These are phyloP conservation scores for Starmerella stellata DNA, from an alignment of 805 yeast species.

Conservation along the genomic window DNA sequence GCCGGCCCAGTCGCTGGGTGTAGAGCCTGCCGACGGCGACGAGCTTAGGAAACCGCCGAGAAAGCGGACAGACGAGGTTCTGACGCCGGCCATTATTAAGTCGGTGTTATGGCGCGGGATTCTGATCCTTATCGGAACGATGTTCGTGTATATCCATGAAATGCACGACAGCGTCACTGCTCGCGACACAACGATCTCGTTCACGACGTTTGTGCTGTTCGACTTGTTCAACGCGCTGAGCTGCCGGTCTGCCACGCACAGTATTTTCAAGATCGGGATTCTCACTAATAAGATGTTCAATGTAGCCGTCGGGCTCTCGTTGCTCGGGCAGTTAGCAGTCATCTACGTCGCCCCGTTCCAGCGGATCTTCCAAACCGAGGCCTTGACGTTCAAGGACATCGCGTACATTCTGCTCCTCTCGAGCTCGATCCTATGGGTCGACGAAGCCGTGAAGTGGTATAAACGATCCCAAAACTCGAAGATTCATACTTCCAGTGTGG, in stretches of 20 bases:
- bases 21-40: conserved; percentile 90
- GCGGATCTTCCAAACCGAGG: conserved; percentile 83
- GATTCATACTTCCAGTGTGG: too few species aligned
- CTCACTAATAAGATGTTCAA: conserved; percentile 76
- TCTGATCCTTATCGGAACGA: conserved; percentile 68
- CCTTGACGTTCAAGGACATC: conserved; percentile 55
- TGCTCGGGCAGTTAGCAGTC: conserved; percentile 82
- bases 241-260: conserved; percentile 75
- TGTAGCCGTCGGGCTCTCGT: conserved; percentile 71
- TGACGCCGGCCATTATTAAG: conserved; percentile 49
- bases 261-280: conserved; percentile 66
- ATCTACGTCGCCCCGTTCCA: conserved; percentile 89
- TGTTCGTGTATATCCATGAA: conserved; percentile 68
- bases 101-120: conserved; percentile 61
- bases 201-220: conserved; percentile 85
- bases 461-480: conserved; percentile 4
- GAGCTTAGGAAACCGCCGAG: conserved; percentile 97
- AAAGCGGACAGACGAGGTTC: conserved; percentile 63
- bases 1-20: conserved; percentile 94
- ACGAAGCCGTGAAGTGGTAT: conserved; percentile 54
- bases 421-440: conserved; percentile 69
- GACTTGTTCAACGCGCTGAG: conserved; percentile 95
- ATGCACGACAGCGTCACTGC: conserved; percentile 70
- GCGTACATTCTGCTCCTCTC: conserved; percentile 42
- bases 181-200: conserved; percentile 97